These are phyloP conservation scores for Suhomyces vadensis DNA, from an alignment of 805 yeast genomes.

Conservation along the genomic window DNA sequence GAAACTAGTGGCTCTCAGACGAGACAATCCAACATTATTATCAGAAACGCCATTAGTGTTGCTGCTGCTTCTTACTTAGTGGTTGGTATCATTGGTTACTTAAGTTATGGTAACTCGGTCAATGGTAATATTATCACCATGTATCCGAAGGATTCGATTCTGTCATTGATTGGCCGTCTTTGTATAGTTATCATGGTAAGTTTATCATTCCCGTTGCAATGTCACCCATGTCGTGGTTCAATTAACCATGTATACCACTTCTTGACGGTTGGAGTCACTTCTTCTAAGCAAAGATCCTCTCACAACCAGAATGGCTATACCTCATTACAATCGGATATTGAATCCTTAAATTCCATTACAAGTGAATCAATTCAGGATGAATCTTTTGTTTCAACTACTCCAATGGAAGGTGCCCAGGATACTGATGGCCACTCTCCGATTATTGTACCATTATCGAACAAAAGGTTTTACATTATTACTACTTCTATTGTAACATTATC, in stretches of 20 bases:
- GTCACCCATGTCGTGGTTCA: constrained; percentile 79
- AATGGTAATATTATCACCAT: constrained; percentile 68
- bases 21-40: constrained; percentile 49
- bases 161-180: constrained; percentile 56
- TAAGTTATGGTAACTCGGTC: constrained; percentile 68
- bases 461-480: constrained; percentile 52
- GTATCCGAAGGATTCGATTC: constrained; percentile 55
- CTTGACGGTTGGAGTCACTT: constrained; percentile 35
- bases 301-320: constrained; percentile 26
- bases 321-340: constrained; percentile 28
- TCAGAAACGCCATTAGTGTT: constrained; percentile 53
- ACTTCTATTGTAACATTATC: constrained; percentile 45
- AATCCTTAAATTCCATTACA: constrained; percentile 20
- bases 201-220: constrained; percentile 75
- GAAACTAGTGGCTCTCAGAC: constrained; percentile 40
- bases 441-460: constrained; percentile 49
- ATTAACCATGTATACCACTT: constrained; percentile 63
- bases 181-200: constrained; percentile 70
- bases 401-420: constrained; percentile 49
- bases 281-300: constrained; percentile 23
- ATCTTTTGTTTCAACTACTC: constrained; percentile 44
- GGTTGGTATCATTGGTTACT: constrained; percentile 70
- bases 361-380: constrained; percentile 29
- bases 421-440: constrained; percentile 49
- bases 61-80: constrained; percentile 59